Base-by-base conservation (phyloP, 1,284 basidiomycete genomes). In the Cystobasidium sp. region DNA sequence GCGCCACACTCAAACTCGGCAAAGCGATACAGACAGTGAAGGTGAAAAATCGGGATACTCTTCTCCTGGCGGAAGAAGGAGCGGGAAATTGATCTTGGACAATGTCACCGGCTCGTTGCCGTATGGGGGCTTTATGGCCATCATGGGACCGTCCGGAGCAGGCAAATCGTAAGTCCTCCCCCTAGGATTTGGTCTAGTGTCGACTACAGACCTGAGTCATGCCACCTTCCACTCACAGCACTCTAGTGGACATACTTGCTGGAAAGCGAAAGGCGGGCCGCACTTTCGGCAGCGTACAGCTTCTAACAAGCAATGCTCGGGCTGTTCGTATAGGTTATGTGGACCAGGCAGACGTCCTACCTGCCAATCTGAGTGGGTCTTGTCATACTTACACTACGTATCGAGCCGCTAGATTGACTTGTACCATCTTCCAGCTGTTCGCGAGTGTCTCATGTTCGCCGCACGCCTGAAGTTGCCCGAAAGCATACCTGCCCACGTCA, bases 391-490 rank as follows among this genome's bases (percentile, higher is more conserved):
- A 47, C 7, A 22, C 1, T 6, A 43, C n/a, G 8, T 14, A 22
- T 7, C 9, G 22, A 24, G 44, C 44, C 24, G 49, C 31, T 44
- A 0, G 44, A n/a, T 12, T 39, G 64, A 66, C 20, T 3, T 6
- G 12, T 18, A 3, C 22, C 18, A 0, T 31, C 10, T 52, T 46
- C 75, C 75, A 53, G 78, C 93, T 0, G 92, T 94, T 0, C 86
- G 87, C 65, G 93, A 96, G 83, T 89, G 92, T 0, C 86, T 96
- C 10, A 81, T 90, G 37, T 94, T 96, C 78, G 92, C 91, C 5
- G 92, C 93, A 1, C 86, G 88, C 37, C 86, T 96, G 6, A 90
- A 92, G 9, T 84, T 96, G 0, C 91, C 93, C 0, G 93, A 96
- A 80, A 87, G 85, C 56, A 83, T 93, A n/a, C 84, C 89, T 1